phyloP scores from a whole-genome alignment of 441 rosid genomes.

The Adansonia gregorii region DNA sequence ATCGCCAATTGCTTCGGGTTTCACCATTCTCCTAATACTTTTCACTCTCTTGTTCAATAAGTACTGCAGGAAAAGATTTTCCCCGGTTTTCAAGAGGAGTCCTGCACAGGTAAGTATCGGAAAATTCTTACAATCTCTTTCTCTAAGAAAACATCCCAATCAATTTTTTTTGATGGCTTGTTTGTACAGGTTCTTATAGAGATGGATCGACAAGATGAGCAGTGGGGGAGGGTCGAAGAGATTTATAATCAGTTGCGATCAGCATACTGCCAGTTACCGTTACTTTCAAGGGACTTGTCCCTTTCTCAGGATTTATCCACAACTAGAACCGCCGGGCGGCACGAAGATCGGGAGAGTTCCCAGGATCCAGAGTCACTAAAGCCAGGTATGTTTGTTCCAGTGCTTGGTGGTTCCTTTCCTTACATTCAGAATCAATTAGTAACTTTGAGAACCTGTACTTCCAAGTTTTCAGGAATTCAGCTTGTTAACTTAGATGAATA shows the following conservation, averaged over 20 bases:
- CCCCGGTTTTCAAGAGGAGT: conserved; percentile 62
- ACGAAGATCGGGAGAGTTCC: conserved; percentile 22
- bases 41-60: conserved; percentile 78
- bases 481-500: conserved; percentile 35
- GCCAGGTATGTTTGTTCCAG: conserved; percentile 47
- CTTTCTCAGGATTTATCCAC: conserved; percentile 35
- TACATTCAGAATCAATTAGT: conserved; percentile 21
- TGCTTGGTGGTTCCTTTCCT: background rate
- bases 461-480: conserved; percentile 48
- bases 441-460: conserved; percentile 15
- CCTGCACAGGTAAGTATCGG: conserved; percentile 62
- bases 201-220: conserved; percentile 82
- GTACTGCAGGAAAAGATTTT: conserved; percentile 82
- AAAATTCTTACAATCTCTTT: conserved; percentile 7
- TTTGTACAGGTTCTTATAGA: conserved; percentile 64
- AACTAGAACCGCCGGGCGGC: conserved; percentile 25
- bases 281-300: conserved; percentile 33
- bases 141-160: background rate
- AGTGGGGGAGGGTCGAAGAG: conserved; percentile 58
- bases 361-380: conserved; percentile 36
- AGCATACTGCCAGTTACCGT: conserved; percentile 71
- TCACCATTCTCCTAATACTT: conserved; percentile 76
- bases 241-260: conserved; percentile 48
- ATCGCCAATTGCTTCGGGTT: conserved; percentile 78
- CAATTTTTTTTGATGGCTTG: conserved; percentile 26